A percentile compares a stretch with the other conserved stretches of the same genome.
These are phyloP conservation scores for Candida sphagnicola DNA, from an alignment of 805 yeast species.

Conservation along the genomic window DNA sequence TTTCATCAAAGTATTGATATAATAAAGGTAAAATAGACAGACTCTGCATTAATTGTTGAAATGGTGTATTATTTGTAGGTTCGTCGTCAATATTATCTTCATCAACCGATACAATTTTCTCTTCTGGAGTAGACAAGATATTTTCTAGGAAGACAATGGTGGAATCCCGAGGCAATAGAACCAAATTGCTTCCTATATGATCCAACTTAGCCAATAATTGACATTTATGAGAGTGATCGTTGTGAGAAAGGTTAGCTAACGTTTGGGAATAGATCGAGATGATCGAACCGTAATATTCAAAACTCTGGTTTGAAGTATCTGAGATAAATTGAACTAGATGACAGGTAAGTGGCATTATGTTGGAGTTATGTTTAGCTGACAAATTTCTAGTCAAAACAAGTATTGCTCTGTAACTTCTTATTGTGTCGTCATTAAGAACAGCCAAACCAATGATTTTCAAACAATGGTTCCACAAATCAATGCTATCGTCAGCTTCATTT, in stretches of 20 bases:
- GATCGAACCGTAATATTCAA: slow-evolving; percentile 12
- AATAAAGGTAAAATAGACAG: slow-evolving; percentile 6
- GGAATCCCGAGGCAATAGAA: slow-evolving; percentile 5
- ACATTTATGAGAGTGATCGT: not conserved
- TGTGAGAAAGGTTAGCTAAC: slow-evolving; percentile 19
- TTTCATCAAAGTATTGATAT: slow-evolving; percentile 10
- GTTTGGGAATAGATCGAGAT: slow-evolving; percentile 17
- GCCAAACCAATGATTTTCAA: not conserved
- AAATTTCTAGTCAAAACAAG: not conserved
- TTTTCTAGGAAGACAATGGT: slow-evolving; percentile 9
- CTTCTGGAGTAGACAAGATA: slow-evolving; percentile 4
- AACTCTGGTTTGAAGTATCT: not conserved
- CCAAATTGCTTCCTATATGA: slow-evolving; percentile 2
- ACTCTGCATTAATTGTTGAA: slow-evolving; percentile 7
- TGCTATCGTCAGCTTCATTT: not conserved
- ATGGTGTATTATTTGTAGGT: slow-evolving; percentile 5
- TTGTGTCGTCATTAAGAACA: not conserved
- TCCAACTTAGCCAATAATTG: not conserved
- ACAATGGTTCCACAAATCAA: not conserved
- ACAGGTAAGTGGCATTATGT: not conserved
- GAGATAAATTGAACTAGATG: slow-evolving; percentile 1
- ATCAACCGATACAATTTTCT: slow-evolving; percentile 2
- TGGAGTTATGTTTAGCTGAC: not conserved
- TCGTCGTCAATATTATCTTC: slow-evolving; percentile 3
- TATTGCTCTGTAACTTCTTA: slow-evolving; percentile 1